Evolutionary conservation across 2,329 filamentous ascomycete species (phyloP).

Genomic region (Colletotrichum sp.): DNA sequence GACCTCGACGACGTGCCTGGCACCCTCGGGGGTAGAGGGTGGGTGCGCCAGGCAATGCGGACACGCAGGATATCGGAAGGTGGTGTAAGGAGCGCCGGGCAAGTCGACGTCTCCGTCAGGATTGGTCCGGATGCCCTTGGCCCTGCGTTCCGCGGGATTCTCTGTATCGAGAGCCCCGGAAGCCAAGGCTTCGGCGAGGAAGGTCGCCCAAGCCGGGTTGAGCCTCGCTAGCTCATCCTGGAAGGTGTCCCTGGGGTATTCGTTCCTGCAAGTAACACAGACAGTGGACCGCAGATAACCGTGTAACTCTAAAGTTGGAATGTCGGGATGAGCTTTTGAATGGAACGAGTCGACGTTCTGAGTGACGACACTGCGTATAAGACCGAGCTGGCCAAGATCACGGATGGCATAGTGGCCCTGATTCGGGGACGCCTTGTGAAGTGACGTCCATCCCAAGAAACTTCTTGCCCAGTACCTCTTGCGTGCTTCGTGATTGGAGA

Average conservation of each 20-base stretch:
- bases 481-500: conserved; percentile 78
- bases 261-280: conserved; percentile 78
- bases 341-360: conserved; percentile 99
- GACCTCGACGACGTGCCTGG: conserved; percentile 64
- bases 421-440: conserved; percentile 82
- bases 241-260: conserved; percentile 75
- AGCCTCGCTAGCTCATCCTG: conserved; percentile 77
- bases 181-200: conserved; percentile 74
- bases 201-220: conserved; percentile 85
- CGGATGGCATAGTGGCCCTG: conserved; percentile 78
- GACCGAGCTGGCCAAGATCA: conserved; percentile 72
- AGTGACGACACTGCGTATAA: conserved; percentile 81
- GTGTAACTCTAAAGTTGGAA: conserved; percentile 85
- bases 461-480: conserved; percentile 96
- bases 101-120: conserved; percentile 95
- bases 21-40: conserved; percentile 59
- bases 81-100: conserved; percentile 84
- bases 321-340: conserved; percentile 71
- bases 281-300: conserved; percentile 84
- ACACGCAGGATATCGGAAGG: conserved; percentile 90
- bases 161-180: conserved; percentile 80
- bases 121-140: conserved; percentile 79
- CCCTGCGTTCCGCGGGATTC: conserved; percentile 71
- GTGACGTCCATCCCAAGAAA: conserved; percentile 88
- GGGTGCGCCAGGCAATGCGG: conserved; percentile 76